A percentile compares a stretch with the other conserved stretches of the same genome.
phyloP scores from a whole-genome alignment of 2,329 filamentous ascomycete species.

The Plenodomus biglobosus region DNA sequence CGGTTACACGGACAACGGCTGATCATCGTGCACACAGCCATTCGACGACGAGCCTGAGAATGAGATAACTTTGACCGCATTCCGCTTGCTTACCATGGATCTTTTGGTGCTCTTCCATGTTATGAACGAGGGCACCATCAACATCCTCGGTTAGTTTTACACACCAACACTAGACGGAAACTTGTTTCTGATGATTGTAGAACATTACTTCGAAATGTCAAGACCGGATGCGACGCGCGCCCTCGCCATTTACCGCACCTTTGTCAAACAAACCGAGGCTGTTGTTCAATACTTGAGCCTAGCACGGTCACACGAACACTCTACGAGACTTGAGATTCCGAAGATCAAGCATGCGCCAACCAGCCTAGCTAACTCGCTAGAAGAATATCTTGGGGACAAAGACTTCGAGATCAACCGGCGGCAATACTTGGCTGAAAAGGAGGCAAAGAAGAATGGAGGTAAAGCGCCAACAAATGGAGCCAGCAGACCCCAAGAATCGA shows the following conservation, averaged over 20 bases:
- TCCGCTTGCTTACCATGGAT: constrained; percentile 86
- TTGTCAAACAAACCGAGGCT: constrained; percentile 87
- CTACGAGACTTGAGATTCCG: constrained; percentile 89
- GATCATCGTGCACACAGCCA: constrained; percentile 56
- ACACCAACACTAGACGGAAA: not conserved
- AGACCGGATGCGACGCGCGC: constrained; percentile 89
- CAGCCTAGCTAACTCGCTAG: constrained; percentile 82
- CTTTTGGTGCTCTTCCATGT: constrained; percentile 88
- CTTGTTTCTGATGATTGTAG: constrained; percentile 50
- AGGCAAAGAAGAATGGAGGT: constrained; percentile 62
- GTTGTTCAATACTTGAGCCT: constrained; percentile 88
- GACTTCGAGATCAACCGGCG: constrained; percentile 93
- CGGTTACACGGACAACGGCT: not conserved
- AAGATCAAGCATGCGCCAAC: constrained; percentile 97
- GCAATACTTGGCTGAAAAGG: constrained; percentile 87
- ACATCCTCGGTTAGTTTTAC: constrained; percentile 75
- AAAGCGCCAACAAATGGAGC: constrained; percentile 40
- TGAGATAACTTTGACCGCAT: constrained; percentile 93
- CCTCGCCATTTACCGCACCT: constrained; percentile 87
- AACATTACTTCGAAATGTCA: constrained; percentile 98
- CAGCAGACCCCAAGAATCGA: constrained; percentile 43
- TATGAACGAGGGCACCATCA: constrained; percentile 96
- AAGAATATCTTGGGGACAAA: constrained; percentile 91
- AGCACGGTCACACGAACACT: constrained; percentile 86
- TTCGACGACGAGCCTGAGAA: constrained; percentile 89